Evolutionary conservation across 768 basidiomycete genomes (phyloP), one percentile per base, ranked within the genome.

Genomic region (Sporobolomyces phaffii): DNA sequence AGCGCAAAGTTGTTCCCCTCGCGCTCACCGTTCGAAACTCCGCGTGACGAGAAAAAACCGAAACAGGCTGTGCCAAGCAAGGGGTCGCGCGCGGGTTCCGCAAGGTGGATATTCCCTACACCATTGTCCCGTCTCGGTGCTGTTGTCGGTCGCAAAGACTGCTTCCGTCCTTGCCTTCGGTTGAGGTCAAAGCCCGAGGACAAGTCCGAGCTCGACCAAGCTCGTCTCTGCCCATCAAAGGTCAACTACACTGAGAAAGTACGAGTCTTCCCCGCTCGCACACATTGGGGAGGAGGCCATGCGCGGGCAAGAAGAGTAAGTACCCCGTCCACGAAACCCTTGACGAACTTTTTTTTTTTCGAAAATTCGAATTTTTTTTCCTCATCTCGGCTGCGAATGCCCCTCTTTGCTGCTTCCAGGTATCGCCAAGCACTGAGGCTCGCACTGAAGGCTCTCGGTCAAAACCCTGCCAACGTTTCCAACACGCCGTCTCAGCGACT

Each of bases 241-340:
- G 90, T 91, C 69, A 99, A 97, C 84, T 98, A 93, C 91, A 89
- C 79, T 66, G 91, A 84, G 62, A 40, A n/a, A 70, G 69, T 90
- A 90, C 80, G 93, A 94, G 73, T 91, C 93, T 74, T 83, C 87
- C 60, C 86, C 90, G 72, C n/a, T n/a, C n/a, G n/a, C n/a, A 85
- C 88, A 76, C 85, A 86, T 74, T 98, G 94, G 94, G 92, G 93
- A 79, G 93, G 93, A 82, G 93, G 93, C n/a, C n/a, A 78, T 74
- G 91, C 77, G 90, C 91, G 81, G 44, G 44, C 15, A 45, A 45
- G 33, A 53, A 53, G 34, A 20, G 33, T 36, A 18, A 51, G 50
- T 34, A 17, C 38, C 9, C 50, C 33, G 34, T 17, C 7, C 52
- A 18, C 8, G 24, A 7, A 6, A 20, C 44, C 15, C 7, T 45